Evolutionary conservation across 2,329 filamentous ascomycete genomes (phyloP), one percentile per base, ranked within the genome.

Genomic region (Aspergillus tamarii): DNA sequence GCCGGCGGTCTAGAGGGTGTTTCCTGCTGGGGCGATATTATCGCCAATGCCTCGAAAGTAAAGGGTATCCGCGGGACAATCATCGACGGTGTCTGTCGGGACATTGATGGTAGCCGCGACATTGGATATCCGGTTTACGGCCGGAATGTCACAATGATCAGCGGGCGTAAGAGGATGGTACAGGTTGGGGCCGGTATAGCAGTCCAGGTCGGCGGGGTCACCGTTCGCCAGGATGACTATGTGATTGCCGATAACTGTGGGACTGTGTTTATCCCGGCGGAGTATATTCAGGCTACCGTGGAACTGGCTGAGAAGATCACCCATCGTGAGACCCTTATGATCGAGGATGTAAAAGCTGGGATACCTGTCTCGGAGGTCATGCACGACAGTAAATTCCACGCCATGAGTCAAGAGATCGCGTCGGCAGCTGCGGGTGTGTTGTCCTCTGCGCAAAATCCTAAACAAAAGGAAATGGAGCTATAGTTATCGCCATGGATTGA

Each of bases 91-190:
- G 67, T 74, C 69, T 70, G 73, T 45, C 73, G 73, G 8, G 73
- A 76, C 19, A 76, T 77, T 16, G 73, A 77, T 39, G 76, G 75
- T 4, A 74, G 73, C 45, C 71, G 72, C 1, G 71, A 76, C 0
- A 65, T 72, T 21, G 67, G 69, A 28, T 78, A 76, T 60, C 75
- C 76, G 11, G 73, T 77, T 9, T 77, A 72, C 59, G 75, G 76
- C 46, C 69, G 70, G 1, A 74, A 73, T 0, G 68, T 74, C 16
- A 73, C 69, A 0, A 77, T 77, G 71, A 70, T 77, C 57, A 76
- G 75, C 50, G 74, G 72, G 5, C 72, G 73, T 14, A 73, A 72
- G 26, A 63, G 73, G 48, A 21, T 76, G 26, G 73, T 77, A 61
- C 72, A 74, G 61, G 61, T 62, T 66, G 78, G 60, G 67, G 79